phyloP scores from a whole-genome alignment of 2,329 filamentous ascomycete genomes.

The Rhynchosporium graminicola region DNA sequence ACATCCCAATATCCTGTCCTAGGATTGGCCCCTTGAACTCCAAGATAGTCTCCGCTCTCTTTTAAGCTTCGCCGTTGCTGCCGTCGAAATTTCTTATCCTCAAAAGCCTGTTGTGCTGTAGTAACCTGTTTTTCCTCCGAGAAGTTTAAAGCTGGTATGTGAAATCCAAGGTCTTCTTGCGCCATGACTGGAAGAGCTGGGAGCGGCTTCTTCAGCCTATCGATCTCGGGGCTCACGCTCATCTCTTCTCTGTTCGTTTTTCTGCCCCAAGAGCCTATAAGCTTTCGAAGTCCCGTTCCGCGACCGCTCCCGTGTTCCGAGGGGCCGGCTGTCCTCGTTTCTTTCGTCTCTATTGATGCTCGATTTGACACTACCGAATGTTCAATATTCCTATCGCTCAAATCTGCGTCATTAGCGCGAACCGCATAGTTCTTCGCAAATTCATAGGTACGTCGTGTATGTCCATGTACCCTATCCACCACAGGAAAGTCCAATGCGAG shows the following conservation, averaged over 20 bases:
- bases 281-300: constrained; percentile 4
- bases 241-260: background rate
- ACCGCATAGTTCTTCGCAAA: background rate
- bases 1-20: constrained; percentile 55
- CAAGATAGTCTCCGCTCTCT: constrained; percentile 59
- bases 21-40: constrained; percentile 60
- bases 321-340: background rate
- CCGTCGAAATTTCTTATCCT: constrained; percentile 32
- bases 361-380: background rate
- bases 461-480: background rate
- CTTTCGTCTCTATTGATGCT: background rate
- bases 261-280: constrained; percentile 12
- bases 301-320: background rate
- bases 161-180: constrained; percentile 11
- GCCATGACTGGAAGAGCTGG: background rate
- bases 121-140: constrained; percentile 39
- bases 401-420: no score
- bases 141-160: background rate
- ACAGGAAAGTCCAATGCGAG: background rate
- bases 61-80: constrained; percentile 50
- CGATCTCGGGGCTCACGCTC: background rate
- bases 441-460: background rate
- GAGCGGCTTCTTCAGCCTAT: background rate
- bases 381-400: no score
- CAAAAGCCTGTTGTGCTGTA: constrained; percentile 23